Evolutionary conservation across 257 asterid species (phyloP), one percentile per base, ranked within the genome.

Genomic region (Striga asiatica): DNA sequence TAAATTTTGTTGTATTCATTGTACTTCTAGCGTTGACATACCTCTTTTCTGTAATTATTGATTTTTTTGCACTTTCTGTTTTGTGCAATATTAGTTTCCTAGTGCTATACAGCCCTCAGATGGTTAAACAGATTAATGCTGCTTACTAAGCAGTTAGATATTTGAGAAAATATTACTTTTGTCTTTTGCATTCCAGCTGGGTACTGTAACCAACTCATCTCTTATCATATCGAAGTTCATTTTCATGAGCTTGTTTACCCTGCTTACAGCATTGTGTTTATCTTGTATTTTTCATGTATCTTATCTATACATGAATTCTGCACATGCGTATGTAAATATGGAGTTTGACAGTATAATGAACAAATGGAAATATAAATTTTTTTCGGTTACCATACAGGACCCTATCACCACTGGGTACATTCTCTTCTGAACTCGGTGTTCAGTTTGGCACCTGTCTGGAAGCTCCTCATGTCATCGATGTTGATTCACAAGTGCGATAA

Each of bases 371-470:
- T 27, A 24, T 17, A 7, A 17, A 13, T 49, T 28, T n/a, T 18
- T 17, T 23, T 59, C 52, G 43, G 58, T 41, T 57, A 31, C 62
- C 54, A 20, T 42, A 60, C 79, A 92, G 98, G 81, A 92, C 97
- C 51, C 66, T 92, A 32, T 92, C 98, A 45, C 98, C 98, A 8
- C 60, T 84, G 79, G 72, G 66, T 66, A 80, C 98, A 27, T 92
- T 92, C 73, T 82, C 98, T 4, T 84, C 98, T 69, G 98, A 92
- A 77, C 95, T 92, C 41, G 98, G 98, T 7, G 67, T 88, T 71
- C 95, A 78, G 61, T 92, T 92, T 65, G 95, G 84, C 65, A 80
- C 94, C 69, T 80, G 80, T 48, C 72, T 92, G 68, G 98, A 92
- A 77, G 97, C 97, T 61, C 98, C 97, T 22, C 98, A 92, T 71